Evolutionary conservation across 345 rosid genomes (phyloP).

Genomic region (Eucalyptus urophylla): DNA sequence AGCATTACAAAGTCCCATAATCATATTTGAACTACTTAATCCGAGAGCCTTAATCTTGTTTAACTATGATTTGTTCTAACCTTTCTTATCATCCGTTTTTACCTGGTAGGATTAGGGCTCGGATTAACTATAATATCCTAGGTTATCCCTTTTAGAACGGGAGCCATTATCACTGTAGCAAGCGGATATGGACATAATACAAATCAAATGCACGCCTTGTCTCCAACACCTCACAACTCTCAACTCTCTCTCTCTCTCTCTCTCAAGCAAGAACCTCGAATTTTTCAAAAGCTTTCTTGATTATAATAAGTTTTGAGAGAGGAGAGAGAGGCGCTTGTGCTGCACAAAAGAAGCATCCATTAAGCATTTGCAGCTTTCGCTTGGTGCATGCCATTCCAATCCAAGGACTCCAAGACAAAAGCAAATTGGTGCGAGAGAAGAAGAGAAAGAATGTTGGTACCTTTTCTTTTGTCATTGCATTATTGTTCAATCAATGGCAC

Average conservation of each 20-base stretch:
- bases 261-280: not conserved
- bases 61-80: not conserved
- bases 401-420: slow-evolving; percentile 51
- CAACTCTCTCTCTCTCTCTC: not conserved
- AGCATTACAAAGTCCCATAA: not conserved
- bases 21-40: not conserved
- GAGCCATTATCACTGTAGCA: not conserved
- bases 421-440: not conserved
- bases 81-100: not conserved
- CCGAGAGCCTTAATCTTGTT: not conserved
- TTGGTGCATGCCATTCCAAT: slow-evolving; percentile 58
- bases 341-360: slow-evolving; percentile 26
- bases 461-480: slow-evolving; percentile 17
- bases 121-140: not conserved
- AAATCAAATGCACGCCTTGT: not conserved
- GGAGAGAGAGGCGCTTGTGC: not conserved
- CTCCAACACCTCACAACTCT: not conserved
- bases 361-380: slow-evolving; percentile 55
- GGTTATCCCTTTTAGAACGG: not conserved
- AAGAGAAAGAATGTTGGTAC: slow-evolving; percentile 14
- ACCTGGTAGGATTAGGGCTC: not conserved
- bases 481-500: slow-evolving; percentile 28
- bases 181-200: not conserved
- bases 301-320: not conserved
- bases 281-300: not conserved